phyloP scores from a whole-genome alignment of 2,329 filamentous ascomycete genomes.

The Colletotrichum cereale region DNA sequence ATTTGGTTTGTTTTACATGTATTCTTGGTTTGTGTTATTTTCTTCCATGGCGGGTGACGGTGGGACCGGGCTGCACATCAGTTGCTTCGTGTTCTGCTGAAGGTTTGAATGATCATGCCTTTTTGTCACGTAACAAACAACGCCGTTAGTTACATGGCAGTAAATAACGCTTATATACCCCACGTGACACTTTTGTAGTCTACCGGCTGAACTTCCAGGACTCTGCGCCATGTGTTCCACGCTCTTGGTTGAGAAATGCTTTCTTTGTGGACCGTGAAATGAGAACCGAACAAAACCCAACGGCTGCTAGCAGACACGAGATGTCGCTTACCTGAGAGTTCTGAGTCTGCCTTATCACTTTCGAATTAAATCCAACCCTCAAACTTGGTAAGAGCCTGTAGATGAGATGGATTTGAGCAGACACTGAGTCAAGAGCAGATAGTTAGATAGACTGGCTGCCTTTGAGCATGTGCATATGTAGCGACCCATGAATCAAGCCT shows the following conservation, averaged over 20 bases:
- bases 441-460: neutral
- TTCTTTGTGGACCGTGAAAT: neutral
- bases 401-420: neutral
- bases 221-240: too few relatives aligned
- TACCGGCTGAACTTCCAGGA: too few relatives aligned
- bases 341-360: neutral
- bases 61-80: neutral
- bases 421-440: neutral
- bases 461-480: neutral
- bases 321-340: neutral
- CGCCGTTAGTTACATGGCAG: too few relatives aligned
- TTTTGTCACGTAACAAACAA: too few relatives aligned
- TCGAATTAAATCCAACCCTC: neutral
- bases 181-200: too few relatives aligned
- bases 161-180: too few relatives aligned
- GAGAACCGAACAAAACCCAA: neutral
- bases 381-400: neutral
- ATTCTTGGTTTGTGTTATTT: neutral
- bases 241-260: neutral
- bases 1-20: neutral
- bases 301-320: neutral
- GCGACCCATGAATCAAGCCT: neutral
- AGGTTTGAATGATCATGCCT: too few relatives aligned
- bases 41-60: neutral
- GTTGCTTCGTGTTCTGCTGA: too few relatives aligned